Conservation (phyloP, 176 grass and related monocot genomes). For the Triticum dicoccoides region DNA sequence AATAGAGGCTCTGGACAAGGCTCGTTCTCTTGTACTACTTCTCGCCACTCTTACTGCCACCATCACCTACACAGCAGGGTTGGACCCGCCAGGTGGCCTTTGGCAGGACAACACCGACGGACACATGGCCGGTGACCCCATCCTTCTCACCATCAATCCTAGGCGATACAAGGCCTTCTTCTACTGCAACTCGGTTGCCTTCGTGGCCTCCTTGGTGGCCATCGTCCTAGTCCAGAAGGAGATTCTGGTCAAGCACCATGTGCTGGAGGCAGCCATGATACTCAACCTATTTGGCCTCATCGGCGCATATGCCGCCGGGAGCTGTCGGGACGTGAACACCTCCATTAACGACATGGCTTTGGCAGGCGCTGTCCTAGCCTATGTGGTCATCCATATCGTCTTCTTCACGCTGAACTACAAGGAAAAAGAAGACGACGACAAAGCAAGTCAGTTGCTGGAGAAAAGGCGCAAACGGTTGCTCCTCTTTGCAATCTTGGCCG, state of each 20-base stretch:
- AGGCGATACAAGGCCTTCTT: conserved; percentile 42
- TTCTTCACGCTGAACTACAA: conserved; percentile 28
- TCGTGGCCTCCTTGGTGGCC: conserved; percentile 41
- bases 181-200: conserved; percentile 47
- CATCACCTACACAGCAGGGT: conserved; percentile 47
- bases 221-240: conserved; percentile 27
- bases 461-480: conserved; percentile 25
- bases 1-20: not conserved
- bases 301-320: conserved; percentile 38
- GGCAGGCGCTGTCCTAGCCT: conserved; percentile 9
- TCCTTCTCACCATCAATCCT: conserved; percentile 18
- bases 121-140: conserved; percentile 11
- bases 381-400: conserved; percentile 32
- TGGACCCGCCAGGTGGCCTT: conserved; percentile 48
- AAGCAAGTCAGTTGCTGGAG: not conserved
- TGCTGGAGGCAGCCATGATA: conserved; percentile 35
- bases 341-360: conserved; percentile 38
- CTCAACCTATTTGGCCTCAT: conserved; percentile 44
- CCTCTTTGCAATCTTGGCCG: conserved; percentile 39
- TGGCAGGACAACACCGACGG: conserved; percentile 16
- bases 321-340: conserved; percentile 9
- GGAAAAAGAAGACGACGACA: not conserved
- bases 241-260: not conserved
- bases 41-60: conserved; percentile 48
- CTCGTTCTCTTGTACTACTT: conserved; percentile 22